A percentile compares a stretch with the other conserved stretches of the same genome.
These are phyloP conservation scores for Bacterosira constricta DNA, from an alignment of 108 stramenopile genomes.

Conservation along the genomic window DNA sequence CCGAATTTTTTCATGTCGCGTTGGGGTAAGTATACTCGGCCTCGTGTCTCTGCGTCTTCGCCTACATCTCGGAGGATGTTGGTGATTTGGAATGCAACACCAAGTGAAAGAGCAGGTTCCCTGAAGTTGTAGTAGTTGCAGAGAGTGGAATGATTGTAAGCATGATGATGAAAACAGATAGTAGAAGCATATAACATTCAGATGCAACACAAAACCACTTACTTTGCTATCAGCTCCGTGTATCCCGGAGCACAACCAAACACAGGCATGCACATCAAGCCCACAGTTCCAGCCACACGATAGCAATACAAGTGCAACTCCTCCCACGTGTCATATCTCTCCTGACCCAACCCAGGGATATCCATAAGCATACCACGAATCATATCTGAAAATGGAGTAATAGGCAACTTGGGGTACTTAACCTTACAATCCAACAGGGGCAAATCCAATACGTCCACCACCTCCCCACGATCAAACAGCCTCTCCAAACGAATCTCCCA, in stretches of 20 bases:
- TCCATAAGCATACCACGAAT: slow-evolving; percentile 98
- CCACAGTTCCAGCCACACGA: slow-evolving; percentile 97
- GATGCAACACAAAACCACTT: slow-evolving; percentile 15
- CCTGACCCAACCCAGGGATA: slow-evolving; percentile 90
- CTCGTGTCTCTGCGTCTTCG: slow-evolving; percentile 92
- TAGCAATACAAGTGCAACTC: slow-evolving; percentile 98
- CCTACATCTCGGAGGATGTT: slow-evolving; percentile 98
- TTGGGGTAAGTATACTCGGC: slow-evolving; percentile 92
- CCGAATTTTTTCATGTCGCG: slow-evolving; percentile 91
- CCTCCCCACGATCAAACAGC: slow-evolving; percentile 83
- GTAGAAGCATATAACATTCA: not conserved
- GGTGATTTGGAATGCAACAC: slow-evolving; percentile 98
- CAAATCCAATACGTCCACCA: slow-evolving; percentile 91
- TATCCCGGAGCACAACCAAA: slow-evolving; percentile 88
- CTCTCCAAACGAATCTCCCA: slow-evolving; percentile 89
- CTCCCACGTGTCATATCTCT: slow-evolving; percentile 92
- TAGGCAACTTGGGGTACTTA: slow-evolving; percentile 87
- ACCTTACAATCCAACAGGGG: slow-evolving; percentile 87
- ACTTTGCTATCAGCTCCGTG: slow-evolving; percentile 86
- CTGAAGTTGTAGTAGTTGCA: slow-evolving; percentile 28
- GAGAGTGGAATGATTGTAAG: not conserved
- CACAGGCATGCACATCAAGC: slow-evolving; percentile 95
- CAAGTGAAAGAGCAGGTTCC: slow-evolving; percentile 93
- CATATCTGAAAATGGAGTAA: slow-evolving; percentile 95
- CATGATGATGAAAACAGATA: not conserved